These are phyloP conservation scores for Heteromeles arbutifolia DNA, from an alignment of 306 rosid genomes.

Conservation along the genomic window DNA sequence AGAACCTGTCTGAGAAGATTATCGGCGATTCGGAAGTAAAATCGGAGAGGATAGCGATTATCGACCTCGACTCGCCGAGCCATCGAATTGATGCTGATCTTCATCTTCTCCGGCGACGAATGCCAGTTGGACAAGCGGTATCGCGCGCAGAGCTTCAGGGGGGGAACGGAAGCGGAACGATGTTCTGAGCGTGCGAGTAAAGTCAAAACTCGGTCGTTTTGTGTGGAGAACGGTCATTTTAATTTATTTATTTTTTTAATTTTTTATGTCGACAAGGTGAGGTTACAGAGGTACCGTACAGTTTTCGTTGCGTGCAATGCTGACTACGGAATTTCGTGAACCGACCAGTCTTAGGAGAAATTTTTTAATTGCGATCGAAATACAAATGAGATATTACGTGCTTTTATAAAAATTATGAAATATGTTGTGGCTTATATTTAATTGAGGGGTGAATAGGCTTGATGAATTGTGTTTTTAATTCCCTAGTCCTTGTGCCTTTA, in stretches of 20 bases:
- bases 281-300: not conserved
- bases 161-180: slow-evolving; percentile 1
- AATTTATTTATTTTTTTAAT: not conserved
- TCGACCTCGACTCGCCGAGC: slow-evolving; percentile 77
- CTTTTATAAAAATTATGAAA: too few relatives aligned
- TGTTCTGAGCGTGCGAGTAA: slow-evolving; percentile 4
- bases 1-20: slow-evolving; percentile 85
- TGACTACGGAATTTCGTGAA: not conserved
- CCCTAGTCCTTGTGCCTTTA: too few relatives aligned
- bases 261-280: slow-evolving; percentile 34
- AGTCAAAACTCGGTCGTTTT: slow-evolving; percentile 39
- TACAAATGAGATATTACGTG: accelerated
- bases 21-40: slow-evolving; percentile 89
- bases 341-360: not conserved
- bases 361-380: too few relatives aligned
- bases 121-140: slow-evolving; percentile 13
- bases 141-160: not conserved
- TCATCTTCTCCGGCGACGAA: slow-evolving; percentile 46
- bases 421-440: too few relatives aligned
- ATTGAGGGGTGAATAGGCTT: too few relatives aligned
- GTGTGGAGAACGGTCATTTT: not conserved
- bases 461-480: too few relatives aligned
- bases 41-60: slow-evolving; percentile 67
- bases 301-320: not conserved
- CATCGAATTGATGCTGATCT: slow-evolving; percentile 56